phyloP scores from a whole-genome alignment of 2,329 filamentous ascomycete species.

The Paecilomyces niveus region DNA sequence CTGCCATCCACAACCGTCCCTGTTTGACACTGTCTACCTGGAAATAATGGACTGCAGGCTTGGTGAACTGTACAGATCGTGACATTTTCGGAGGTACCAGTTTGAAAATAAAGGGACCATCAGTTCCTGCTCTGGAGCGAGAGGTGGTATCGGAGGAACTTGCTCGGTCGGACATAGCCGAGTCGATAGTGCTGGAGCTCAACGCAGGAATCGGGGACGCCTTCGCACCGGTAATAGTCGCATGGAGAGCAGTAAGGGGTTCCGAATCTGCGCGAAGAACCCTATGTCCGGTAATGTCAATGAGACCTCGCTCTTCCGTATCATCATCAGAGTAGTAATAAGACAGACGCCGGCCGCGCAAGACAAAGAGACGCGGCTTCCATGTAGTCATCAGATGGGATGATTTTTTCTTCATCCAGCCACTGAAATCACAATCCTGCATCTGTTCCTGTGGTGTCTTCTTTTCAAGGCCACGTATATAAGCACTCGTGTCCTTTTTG shows the following conservation, averaged over 20 bases:
- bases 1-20: constrained; percentile 95
- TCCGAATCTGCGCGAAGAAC: constrained; percentile 94
- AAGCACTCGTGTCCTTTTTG: constrained; percentile 94
- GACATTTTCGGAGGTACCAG: constrained; percentile 83
- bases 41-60: constrained; percentile 95
- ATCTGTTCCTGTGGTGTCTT: constrained; percentile 78
- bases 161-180: constrained; percentile 24
- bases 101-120: constrained; percentile 95
- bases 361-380: constrained; percentile 93
- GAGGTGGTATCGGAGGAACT: constrained; percentile 23
- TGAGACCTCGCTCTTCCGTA: constrained; percentile 85
- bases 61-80: constrained; percentile 92
- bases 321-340: constrained; percentile 97
- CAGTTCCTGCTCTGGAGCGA: constrained; percentile 38
- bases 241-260: constrained; percentile 80
- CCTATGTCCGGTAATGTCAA: constrained; percentile 94
- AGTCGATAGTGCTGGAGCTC: constrained; percentile 28
- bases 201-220: constrained; percentile 55
- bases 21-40: constrained; percentile 85
- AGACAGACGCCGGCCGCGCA: constrained; percentile 81
- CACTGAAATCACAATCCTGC: constrained; percentile 79
- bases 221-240: constrained; percentile 82
- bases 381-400: constrained; percentile 94
- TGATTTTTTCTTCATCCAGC: constrained; percentile 99
- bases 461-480: constrained; percentile 76